phyloP scores from a whole-genome alignment of 306 rosid genomes.

The Lathyrus sativus region DNA sequence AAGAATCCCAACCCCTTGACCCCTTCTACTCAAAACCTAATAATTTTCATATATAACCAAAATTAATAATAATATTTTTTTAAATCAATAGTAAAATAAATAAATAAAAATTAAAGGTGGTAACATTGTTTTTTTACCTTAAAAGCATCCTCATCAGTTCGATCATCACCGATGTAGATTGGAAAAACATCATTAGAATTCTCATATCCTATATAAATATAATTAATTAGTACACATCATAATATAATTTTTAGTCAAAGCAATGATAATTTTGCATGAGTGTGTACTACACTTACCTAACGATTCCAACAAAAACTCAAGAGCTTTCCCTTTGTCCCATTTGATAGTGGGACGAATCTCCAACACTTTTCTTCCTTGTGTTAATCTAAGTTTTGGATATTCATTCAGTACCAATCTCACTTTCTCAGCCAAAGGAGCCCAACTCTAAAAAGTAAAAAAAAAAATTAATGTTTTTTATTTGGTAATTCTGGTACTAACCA shows the following conservation, averaged over 20 bases:
- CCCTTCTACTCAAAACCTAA: constrained; percentile 69
- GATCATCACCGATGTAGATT: constrained; percentile 89
- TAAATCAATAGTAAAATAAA: no score
- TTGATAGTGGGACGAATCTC: constrained; percentile 91
- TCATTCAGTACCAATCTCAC: constrained; percentile 67
- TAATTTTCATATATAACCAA: background rate
- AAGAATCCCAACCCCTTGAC: constrained; percentile 86
- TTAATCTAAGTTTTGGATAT: constrained; percentile 74
- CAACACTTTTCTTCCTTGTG: constrained; percentile 83
- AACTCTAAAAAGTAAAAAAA: constrained; percentile 49
- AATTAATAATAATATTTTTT: background rate
- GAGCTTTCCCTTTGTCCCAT: constrained; percentile 98
- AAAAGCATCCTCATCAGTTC: constrained; percentile 92
- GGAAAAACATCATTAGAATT: constrained; percentile 76
- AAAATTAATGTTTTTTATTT: background rate
- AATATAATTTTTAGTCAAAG: background rate
- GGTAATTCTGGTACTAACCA: background rate
- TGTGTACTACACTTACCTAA: constrained; percentile 48
- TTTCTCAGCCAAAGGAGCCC: constrained; percentile 75
- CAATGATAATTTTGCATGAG: background rate
- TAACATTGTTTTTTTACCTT: constrained; percentile 52
- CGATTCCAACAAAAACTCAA: constrained; percentile 77
- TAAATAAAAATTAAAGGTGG: background rate
- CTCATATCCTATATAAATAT: constrained; percentile 54
- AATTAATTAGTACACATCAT: constrained; percentile 23